phyloP scores from a whole-genome alignment of 352 stramenopile species.

The Pythium oligandrum region DNA sequence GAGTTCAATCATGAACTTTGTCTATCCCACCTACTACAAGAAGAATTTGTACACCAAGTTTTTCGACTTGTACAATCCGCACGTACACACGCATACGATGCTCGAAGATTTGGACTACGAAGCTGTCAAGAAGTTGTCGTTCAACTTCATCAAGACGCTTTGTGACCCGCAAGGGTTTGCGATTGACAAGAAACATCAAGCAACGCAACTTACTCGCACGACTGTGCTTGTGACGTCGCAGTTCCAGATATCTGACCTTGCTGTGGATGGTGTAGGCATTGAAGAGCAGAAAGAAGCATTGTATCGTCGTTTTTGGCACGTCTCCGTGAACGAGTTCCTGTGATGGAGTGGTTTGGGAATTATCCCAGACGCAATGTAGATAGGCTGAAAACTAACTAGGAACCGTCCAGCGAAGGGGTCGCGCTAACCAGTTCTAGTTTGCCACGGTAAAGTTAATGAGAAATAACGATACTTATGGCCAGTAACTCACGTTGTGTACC shows the following conservation, averaged over 20 bases:
- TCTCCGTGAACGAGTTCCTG: no score
- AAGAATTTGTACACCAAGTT: conserved; percentile 4
- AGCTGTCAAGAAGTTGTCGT: not conserved
- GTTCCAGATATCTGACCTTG: not conserved
- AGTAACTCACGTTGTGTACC: no score
- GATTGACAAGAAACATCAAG: conserved; percentile 9
- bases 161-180: conserved; percentile 4
- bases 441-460: no score
- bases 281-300: no score
- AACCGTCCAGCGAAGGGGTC: no score
- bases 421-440: no score
- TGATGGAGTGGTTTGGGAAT: no score
- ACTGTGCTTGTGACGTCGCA: not conserved
- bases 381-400: no score
- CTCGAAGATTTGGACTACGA: conserved; percentile 5
- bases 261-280: no score
- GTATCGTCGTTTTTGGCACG: no score
- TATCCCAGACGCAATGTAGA: no score
- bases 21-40: conserved; percentile 1
- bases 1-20: conserved; percentile 1
- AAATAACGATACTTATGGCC: no score
- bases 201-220: not conserved
- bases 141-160: conserved; percentile 7
- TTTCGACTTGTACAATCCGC: conserved; percentile 6
- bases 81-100: conserved; percentile 1